phyloP scores from a whole-genome alignment of 73 alveolate species.

The Tetrahymena thermophila region DNA sequence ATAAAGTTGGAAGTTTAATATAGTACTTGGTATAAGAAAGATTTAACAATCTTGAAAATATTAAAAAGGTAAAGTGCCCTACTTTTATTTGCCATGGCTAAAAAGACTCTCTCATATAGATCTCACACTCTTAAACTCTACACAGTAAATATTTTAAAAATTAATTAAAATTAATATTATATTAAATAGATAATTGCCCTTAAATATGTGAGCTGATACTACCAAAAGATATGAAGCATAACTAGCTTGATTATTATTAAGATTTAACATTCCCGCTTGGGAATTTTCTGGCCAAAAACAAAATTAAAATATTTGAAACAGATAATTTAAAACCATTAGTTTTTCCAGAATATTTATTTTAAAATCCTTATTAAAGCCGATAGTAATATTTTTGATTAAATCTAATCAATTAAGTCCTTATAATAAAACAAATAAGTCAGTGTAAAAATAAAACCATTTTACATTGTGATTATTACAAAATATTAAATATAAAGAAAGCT shows the following conservation, averaged over 20 bases:
- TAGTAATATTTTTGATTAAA: not conserved
- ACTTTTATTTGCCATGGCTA: constrained; percentile 46
- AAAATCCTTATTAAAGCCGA: not conserved
- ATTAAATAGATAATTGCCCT: not conserved
- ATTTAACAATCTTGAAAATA: constrained; percentile 48
- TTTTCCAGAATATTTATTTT: not conserved
- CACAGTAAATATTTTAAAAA: not conserved
- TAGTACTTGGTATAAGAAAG: constrained; percentile 27
- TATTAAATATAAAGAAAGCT: too few relatives aligned
- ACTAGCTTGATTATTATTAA: not conserved
- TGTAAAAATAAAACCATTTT: not conserved
- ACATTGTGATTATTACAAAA: too few relatives aligned
- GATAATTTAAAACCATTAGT: not conserved
- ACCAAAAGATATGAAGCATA: not conserved
- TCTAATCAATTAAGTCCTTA: not conserved
- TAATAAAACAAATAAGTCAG: not conserved
- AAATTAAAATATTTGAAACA: not conserved
- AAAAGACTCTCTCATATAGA: constrained; percentile 9
- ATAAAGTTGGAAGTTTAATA: constrained; percentile 37
- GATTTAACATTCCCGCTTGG: not conserved
- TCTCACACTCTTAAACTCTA: not conserved
- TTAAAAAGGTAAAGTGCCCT: constrained; percentile 50
- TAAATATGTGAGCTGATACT: not conserved
- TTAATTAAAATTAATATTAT: too few relatives aligned
- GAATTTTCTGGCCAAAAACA: not conserved